Evolutionary conservation across 1,284 basidiomycete genomes (phyloP).

Genomic region (Rhizoctonia solani): DNA sequence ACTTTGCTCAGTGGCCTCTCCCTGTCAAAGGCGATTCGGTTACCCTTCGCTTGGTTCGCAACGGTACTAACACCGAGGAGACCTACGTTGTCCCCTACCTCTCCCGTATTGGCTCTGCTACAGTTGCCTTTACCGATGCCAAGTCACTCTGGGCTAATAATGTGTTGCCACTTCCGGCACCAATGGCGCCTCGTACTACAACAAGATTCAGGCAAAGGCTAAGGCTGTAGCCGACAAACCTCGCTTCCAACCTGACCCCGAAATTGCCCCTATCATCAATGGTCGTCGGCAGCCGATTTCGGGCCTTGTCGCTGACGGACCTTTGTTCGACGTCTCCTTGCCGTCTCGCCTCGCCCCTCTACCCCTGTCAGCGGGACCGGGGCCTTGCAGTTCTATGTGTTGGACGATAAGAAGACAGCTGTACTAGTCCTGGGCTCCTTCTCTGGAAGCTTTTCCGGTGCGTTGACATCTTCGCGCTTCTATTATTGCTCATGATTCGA

Average conservation of each 20-base stretch:
- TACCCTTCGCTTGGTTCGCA: constrained; percentile 54
- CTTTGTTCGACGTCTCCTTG: constrained; percentile 55
- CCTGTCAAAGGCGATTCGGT: constrained; percentile 57
- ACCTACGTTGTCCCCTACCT: constrained; percentile 60
- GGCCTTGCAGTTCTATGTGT: constrained; percentile 59
- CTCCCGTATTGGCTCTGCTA: constrained; percentile 54
- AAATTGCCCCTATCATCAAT: constrained; percentile 43
- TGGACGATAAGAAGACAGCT: constrained; percentile 59
- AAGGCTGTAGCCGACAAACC: constrained; percentile 27
- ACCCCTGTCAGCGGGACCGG: constrained; percentile 43
- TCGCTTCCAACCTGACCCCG: constrained; percentile 55
- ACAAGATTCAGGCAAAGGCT: constrained; percentile 40
- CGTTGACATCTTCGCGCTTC: constrained; percentile 50
- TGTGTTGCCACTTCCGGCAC: constrained; percentile 56
- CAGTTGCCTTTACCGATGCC: constrained; percentile 55
- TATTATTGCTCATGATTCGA: constrained; percentile 8
- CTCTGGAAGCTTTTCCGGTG: constrained; percentile 47
- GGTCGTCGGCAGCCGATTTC: constrained; percentile 52
- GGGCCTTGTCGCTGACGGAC: constrained; percentile 55
- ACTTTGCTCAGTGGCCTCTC: constrained; percentile 62
- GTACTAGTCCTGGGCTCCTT: constrained; percentile 65
- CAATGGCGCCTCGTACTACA: constrained; percentile 55
- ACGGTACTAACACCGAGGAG: constrained; percentile 49
- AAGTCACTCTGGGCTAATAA: constrained; percentile 58
- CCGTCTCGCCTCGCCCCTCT: constrained; percentile 54